These are phyloP conservation scores for Endotrypanum monterogeii DNA, from an alignment of 208 protist species.

Conservation along the genomic window DNA sequence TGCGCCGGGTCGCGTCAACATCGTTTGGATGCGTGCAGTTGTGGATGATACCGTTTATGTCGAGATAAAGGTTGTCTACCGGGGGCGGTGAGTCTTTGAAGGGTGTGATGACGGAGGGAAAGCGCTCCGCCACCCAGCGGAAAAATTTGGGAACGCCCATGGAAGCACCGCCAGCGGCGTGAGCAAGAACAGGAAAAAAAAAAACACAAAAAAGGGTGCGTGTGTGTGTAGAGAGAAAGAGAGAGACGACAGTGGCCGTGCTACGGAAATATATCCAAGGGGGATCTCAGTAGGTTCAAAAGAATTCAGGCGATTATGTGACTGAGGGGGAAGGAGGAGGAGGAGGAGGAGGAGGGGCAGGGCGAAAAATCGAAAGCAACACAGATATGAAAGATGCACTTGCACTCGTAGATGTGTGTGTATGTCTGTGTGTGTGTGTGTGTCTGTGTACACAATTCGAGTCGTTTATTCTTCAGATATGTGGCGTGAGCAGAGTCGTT, in stretches of 20 bases:
- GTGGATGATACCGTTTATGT: constrained; percentile 99
- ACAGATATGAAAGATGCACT: background rate
- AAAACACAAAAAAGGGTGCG: too few species aligned
- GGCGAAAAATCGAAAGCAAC: background rate
- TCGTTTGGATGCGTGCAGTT: constrained; percentile 97
- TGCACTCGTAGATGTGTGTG: background rate
- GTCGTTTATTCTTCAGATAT: too few species aligned
- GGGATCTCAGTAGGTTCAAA: too few species aligned
- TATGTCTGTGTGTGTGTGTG: background rate
- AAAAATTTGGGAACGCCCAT: constrained; percentile 98
- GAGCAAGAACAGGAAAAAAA: too few species aligned
- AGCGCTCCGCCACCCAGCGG: constrained; percentile 97
- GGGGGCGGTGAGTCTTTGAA: constrained; percentile 89
- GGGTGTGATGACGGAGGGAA: constrained; percentile 93
- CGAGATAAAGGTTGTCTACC: constrained; percentile 99
- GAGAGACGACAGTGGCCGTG: background rate
- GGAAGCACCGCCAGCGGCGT: background rate
- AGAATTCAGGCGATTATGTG: background rate
- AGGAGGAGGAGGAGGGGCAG: background rate
- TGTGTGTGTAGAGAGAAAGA: too few species aligned
- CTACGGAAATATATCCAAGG: constrained; percentile 12
- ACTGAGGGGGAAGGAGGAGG: background rate
- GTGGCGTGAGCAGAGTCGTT: too few species aligned
- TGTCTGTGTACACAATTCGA: background rate
- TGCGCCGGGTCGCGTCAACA: constrained; percentile 70